Evolutionary conservation across 495 filamentous ascomycete genomes (phyloP).

Genomic region (Trichodelitschia bisporula): DNA sequence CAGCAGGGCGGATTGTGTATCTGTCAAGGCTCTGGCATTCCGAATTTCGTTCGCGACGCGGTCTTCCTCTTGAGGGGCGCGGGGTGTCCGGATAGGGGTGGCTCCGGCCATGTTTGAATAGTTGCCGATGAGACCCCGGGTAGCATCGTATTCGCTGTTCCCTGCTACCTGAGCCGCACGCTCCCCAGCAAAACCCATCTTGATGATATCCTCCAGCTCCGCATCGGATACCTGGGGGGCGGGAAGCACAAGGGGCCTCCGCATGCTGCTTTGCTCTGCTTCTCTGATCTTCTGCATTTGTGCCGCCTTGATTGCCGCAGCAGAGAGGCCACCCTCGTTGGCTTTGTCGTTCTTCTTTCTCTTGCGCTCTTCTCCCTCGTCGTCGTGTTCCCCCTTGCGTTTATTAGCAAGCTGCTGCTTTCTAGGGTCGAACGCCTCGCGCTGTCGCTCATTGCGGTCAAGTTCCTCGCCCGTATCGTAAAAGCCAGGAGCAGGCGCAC

Average conservation of each 20-base stretch:
- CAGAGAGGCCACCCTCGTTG: slow-evolving; percentile 41
- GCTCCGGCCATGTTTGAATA: slow-evolving; percentile 58
- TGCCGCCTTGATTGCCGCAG: slow-evolving; percentile 80
- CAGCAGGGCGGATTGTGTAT: slow-evolving; percentile 85
- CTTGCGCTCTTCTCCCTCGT: slow-evolving; percentile 52
- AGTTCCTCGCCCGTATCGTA: slow-evolving; percentile 78
- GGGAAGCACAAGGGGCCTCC: slow-evolving; percentile 54
- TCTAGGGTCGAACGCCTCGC: slow-evolving; percentile 73
- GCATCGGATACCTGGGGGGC: slow-evolving; percentile 75
- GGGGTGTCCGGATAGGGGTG: slow-evolving; percentile 77
- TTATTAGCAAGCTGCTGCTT: slow-evolving; percentile 94
- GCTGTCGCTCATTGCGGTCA: slow-evolving; percentile 57
- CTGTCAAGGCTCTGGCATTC: slow-evolving; percentile 78
- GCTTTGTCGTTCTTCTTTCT: slow-evolving; percentile 69
- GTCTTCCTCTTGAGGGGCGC: slow-evolving; percentile 78
- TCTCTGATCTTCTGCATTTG: slow-evolving; percentile 92
- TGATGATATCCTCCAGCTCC: slow-evolving; percentile 93
- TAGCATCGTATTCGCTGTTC: slow-evolving; percentile 63
- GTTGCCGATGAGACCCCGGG: slow-evolving; percentile 62
- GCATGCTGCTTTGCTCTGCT: slow-evolving; percentile 88
- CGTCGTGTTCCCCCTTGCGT: slow-evolving; percentile 72
- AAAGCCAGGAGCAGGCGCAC: slow-evolving; percentile 69
- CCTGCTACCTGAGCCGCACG: slow-evolving; percentile 53
- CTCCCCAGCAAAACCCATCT: slow-evolving; percentile 91
- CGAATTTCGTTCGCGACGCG: slow-evolving; percentile 88